A percentile compares a stretch with the other conserved stretches of the same genome.
Conservation (phyloP, 331 rosid species). For the Quercus lobata region DNA sequence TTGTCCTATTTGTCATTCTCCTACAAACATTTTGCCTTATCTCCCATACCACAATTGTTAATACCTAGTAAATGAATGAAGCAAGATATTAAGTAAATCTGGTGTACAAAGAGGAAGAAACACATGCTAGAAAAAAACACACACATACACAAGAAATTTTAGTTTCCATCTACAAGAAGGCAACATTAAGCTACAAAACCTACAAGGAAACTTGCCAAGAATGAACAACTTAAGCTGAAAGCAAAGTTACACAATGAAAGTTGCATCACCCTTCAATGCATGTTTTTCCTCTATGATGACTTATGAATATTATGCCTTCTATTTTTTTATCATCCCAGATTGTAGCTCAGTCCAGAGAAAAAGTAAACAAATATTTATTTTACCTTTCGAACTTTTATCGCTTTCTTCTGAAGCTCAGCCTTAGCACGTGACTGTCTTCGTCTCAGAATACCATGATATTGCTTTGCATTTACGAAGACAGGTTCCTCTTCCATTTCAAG, state of each 20-base stretch:
- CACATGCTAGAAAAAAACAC: not conserved
- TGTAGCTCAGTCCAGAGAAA: not conserved
- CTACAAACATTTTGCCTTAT: not conserved
- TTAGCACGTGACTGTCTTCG: slow-evolving; percentile 92
- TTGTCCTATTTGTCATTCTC: too few relatives aligned
- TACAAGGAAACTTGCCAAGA: not conserved
- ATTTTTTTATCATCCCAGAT: not conserved
- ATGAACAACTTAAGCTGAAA: not conserved
- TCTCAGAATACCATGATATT: slow-evolving; percentile 88
- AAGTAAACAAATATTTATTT: not conserved
- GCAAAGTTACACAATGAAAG: not conserved
- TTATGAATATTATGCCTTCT: not conserved
- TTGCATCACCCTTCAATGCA: not conserved
- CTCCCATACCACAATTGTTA: not conserved
- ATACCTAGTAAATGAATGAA: not conserved
- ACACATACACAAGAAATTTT: not conserved
- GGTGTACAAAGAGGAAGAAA: not conserved
- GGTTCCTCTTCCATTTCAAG: slow-evolving; percentile 91
- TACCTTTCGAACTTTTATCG: slow-evolving; percentile 73
- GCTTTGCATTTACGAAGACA: slow-evolving; percentile 91
- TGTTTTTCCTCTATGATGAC: not conserved
- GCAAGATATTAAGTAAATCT: not conserved
- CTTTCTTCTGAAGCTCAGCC: slow-evolving; percentile 78
- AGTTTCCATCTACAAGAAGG: not conserved
- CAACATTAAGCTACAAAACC: not conserved